Percentiles rank a stretch among this genome's conserved stretches.
Evolutionary conservation across 768 basidiomycete species (phyloP).

Genomic region (Leucosporidium yakuticum): DNA sequence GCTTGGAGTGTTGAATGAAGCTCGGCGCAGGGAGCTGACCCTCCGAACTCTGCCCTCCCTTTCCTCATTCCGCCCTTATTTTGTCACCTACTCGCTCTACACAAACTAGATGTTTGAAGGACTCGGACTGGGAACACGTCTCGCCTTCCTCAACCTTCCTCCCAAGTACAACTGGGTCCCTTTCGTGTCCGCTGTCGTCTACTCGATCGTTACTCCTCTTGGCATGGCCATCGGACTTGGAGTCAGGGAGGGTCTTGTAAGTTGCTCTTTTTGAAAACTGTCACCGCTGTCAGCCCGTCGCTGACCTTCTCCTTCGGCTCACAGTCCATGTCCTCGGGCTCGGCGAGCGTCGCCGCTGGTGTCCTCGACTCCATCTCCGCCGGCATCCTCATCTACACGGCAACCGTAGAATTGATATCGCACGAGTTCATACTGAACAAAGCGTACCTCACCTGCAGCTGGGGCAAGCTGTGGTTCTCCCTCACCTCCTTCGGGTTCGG

Average conservation of each 20-base stretch:
- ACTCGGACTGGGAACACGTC: constrained; percentile 34
- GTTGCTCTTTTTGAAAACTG: neutral
- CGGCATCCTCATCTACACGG: constrained; percentile 37
- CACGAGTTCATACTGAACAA: constrained; percentile 36
- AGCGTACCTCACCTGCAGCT: constrained; percentile 29
- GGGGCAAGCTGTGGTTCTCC: constrained; percentile 26
- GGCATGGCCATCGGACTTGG: constrained; percentile 33
- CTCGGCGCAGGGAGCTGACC: neutral
- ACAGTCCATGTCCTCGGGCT: constrained; percentile 22
- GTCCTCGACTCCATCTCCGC: constrained; percentile 36
- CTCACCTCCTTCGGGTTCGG: constrained; percentile 33
- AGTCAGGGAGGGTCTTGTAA: constrained; percentile 31
- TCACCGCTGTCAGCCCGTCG: too few species aligned
- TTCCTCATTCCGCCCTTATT: too few species aligned
- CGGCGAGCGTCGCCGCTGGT: constrained; percentile 29
- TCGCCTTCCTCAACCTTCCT: constrained; percentile 39
- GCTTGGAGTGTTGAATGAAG: neutral
- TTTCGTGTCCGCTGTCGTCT: constrained; percentile 17
- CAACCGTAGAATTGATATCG: constrained; percentile 31
- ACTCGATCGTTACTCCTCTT: constrained; percentile 37
- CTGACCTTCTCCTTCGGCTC: neutral
- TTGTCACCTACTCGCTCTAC: neutral
- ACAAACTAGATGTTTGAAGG: constrained; percentile 29
- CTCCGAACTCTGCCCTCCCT: neutral
- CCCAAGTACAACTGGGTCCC: constrained; percentile 7